Conservation (phyloP, 164 flowering plant species). For the Umbilicus rupestris region DNA sequence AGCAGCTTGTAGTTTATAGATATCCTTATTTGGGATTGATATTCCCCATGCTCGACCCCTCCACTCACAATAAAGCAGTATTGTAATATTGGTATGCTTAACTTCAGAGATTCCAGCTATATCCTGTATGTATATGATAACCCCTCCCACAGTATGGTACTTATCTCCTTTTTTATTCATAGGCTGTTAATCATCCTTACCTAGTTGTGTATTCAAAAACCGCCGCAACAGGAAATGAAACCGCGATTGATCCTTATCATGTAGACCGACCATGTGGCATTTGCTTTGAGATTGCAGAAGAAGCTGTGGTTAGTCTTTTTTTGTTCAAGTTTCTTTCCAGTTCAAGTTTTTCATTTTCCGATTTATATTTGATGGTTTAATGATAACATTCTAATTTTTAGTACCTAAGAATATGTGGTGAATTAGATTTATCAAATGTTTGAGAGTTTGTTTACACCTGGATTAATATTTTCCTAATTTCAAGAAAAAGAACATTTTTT, state of each 20-base stretch:
- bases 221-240: conserved; percentile 24
- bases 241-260: conserved; percentile 15
- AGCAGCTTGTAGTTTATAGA: too few relatives aligned
- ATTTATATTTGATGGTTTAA: not conserved
- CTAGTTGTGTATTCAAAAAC: conserved; percentile 69
- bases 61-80: too few relatives aligned
- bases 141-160: not conserved
- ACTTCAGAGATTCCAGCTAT: not conserved
- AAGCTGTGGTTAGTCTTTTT: conserved; percentile 56
- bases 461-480: too few relatives aligned
- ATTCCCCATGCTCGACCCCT: too few relatives aligned
- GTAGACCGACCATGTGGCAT: conserved; percentile 50
- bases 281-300: conserved; percentile 66
- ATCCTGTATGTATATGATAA: not conserved
- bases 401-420: too few relatives aligned
- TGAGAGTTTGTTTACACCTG: too few relatives aligned
- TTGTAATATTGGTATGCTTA: not conserved
- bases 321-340: not conserved
- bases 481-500: too few relatives aligned
- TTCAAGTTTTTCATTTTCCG: not conserved
- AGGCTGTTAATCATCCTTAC: conserved; percentile 98
- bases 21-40: too few relatives aligned
- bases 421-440: too few relatives aligned
- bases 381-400: too few relatives aligned
- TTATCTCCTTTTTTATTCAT: conserved; percentile 13